Evolutionary conservation across 2,329 filamentous ascomycete genomes (phyloP).

Genomic region (Blastomyces gilchristii): DNA sequence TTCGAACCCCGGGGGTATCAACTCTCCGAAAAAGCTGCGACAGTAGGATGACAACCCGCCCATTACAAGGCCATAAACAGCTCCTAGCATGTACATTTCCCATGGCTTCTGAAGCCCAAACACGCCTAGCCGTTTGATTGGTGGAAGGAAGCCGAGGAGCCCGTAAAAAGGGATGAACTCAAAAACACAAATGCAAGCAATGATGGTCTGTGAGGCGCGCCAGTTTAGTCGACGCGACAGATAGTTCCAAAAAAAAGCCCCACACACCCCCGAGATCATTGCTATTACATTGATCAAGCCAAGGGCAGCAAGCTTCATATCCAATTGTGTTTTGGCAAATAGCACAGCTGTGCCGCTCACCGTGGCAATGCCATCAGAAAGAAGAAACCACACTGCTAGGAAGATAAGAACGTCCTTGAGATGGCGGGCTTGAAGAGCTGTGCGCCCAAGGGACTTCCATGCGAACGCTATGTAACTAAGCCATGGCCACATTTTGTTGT

Average conservation of each 20-base stretch:
- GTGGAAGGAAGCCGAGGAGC: conserved; percentile 74
- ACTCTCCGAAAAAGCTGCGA: conserved; percentile 79
- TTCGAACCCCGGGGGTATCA: conserved; percentile 89
- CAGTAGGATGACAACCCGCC: conserved; percentile 91
- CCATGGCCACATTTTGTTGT: conserved; percentile 43
- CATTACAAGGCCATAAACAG: conserved; percentile 84
- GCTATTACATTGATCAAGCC: conserved; percentile 91
- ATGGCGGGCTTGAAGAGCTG: conserved; percentile 61
- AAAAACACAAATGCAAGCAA: conserved; percentile 83
- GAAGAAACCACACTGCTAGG: conserved; percentile 81
- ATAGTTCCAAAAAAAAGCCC: conserved; percentile 81
- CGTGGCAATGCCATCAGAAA: conserved; percentile 89
- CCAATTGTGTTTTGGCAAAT: conserved; percentile 85
- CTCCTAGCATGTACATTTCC: conserved; percentile 92
- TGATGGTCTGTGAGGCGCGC: conserved; percentile 73
- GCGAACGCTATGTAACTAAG: conserved; percentile 67
- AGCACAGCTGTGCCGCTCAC: conserved; percentile 89
- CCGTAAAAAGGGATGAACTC: conserved; percentile 90
- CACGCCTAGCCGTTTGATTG: conserved; percentile 62
- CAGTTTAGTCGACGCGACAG: conserved; percentile 61
- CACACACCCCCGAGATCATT: conserved; percentile 70
- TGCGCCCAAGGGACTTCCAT: conserved; percentile 78
- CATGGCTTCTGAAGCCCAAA: conserved; percentile 84
- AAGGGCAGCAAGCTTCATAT: conserved; percentile 79
- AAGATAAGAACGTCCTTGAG: conserved; percentile 77